Evolutionary conservation across 768 basidiomycete species (phyloP), one percentile per base, ranked within the genome.

Genomic region (Lactarius hatsudake): DNA sequence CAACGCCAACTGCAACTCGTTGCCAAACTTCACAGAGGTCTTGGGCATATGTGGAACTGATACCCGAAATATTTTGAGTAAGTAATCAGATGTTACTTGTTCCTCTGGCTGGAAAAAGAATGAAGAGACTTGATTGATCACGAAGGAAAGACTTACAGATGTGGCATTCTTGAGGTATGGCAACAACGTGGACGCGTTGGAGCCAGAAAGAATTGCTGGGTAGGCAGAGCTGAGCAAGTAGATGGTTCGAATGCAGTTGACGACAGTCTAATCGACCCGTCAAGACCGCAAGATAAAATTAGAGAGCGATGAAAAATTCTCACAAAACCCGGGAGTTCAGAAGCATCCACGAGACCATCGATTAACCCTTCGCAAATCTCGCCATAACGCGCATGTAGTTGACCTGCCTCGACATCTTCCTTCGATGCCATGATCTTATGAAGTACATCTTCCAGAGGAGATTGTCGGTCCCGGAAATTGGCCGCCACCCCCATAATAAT

Each of bases 41-140:
- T 90, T 92, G 0, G 95, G 94, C 89, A 96, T 90, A 69, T 88
- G 83, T 2, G 93, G 93, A 38, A 98, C 88, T 2, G 88, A 88
- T 20, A 84, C 84, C 36, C 91, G 84, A 79, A 97, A 98, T 51
- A 96, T 92, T 69, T 90, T 90, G 48, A 98, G 82, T 5, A 99
- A 78, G 74, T 92, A 91, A 74, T 98, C 96, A 1, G 89, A 88
- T 5, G 90, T 90, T 0, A 83, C 80, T 69, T 94, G 85, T 69
- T 98, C 96, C 63, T 98, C 96, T 4, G 81, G 57, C 94, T 96
- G 72, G 9, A 53, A 17, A 71, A 20, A 30, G n/a, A 28, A 45
- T 42, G 26, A 61, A 34, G 38, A 53, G 18, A 55, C 9, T n/a
- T 8, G 20, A 26, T 51, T 57, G 9, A 61, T 38, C 6, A 62